phyloP scores from a whole-genome alignment of 192 early-diverging fungal genomes.

The Coemansia sp. region DNA sequence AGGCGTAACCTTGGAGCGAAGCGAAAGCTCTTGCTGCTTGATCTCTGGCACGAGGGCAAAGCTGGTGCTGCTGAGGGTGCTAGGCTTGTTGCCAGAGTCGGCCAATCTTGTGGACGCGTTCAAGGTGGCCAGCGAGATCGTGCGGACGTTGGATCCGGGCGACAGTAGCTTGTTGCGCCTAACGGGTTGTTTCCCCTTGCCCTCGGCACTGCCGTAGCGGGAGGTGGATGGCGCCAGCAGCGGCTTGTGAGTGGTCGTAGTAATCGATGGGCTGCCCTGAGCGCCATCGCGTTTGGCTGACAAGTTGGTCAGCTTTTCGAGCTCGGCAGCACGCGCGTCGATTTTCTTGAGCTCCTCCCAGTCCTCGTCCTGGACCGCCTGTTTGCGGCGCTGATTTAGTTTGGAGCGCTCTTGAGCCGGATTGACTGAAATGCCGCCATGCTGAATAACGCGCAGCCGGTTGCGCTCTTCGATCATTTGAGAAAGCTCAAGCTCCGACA shows the following conservation, averaged over 20 bases:
- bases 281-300: conserved; percentile 5
- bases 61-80: too few species aligned
- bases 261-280: neutral
- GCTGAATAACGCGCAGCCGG: conserved; percentile 41
- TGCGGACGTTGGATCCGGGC: conserved; percentile 12
- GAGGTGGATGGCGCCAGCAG: conserved; percentile 39
- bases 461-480: conserved; percentile 66
- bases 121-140: neutral
- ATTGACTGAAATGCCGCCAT: conserved; percentile 27
- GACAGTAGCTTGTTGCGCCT: conserved; percentile 25
- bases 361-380: conserved; percentile 58
- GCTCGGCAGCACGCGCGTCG: conserved; percentile 35
- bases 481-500: conserved; percentile 65
- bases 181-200: conserved; percentile 6
- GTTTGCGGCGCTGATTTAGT: conserved; percentile 54
- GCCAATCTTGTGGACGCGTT: neutral
- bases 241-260: conserved; percentile 15
- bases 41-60: conserved; percentile 35
- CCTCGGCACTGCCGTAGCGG: conserved; percentile 7
- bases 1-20: conserved; percentile 41
- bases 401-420: conserved; percentile 55
- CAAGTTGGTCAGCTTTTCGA: conserved; percentile 28
- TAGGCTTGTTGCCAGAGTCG: neutral
- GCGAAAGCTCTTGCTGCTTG: conserved; percentile 24
- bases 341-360: conserved; percentile 51